phyloP scores from a whole-genome alignment of 2,329 filamentous ascomycete genomes.

The Chlorencoelia australis region DNA sequence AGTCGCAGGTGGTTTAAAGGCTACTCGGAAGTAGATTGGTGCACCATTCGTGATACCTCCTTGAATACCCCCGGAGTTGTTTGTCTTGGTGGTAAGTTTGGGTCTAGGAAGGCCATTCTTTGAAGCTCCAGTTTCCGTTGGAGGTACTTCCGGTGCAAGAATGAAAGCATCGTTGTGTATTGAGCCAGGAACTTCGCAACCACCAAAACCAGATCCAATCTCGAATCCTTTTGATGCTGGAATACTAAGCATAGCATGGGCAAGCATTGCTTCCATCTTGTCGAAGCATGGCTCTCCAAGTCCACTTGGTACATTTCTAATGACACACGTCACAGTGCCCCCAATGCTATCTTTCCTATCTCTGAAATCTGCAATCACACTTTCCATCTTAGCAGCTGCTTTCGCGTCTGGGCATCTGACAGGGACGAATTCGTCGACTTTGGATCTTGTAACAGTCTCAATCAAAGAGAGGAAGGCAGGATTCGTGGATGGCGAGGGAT shows the following conservation, averaged over 20 bases:
- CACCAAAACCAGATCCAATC: constrained; percentile 84
- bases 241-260: constrained; percentile 90
- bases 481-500: constrained; percentile 62
- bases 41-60: constrained; percentile 92
- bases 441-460: constrained; percentile 58
- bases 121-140: constrained; percentile 36
- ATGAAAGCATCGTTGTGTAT: constrained; percentile 86
- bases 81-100: constrained; percentile 75
- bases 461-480: constrained; percentile 70
- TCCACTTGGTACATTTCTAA: constrained; percentile 74
- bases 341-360: constrained; percentile 83
- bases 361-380: constrained; percentile 65
- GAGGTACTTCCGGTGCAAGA: constrained; percentile 33
- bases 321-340: constrained; percentile 88
- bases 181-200: constrained; percentile 78
- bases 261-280: constrained; percentile 86
- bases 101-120: constrained; percentile 41
- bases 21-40: constrained; percentile 87
- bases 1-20: constrained; percentile 90
- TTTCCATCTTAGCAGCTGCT: constrained; percentile 61
- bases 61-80: constrained; percentile 91
- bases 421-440: constrained; percentile 76
- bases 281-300: constrained; percentile 92
- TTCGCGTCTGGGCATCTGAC: constrained; percentile 72
- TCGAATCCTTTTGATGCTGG: constrained; percentile 95